A percentile compares a stretch with the other conserved stretches of the same genome.
phyloP scores from a whole-genome alignment of 768 basidiomycete genomes.

The Leucosporidium yakuticum region DNA sequence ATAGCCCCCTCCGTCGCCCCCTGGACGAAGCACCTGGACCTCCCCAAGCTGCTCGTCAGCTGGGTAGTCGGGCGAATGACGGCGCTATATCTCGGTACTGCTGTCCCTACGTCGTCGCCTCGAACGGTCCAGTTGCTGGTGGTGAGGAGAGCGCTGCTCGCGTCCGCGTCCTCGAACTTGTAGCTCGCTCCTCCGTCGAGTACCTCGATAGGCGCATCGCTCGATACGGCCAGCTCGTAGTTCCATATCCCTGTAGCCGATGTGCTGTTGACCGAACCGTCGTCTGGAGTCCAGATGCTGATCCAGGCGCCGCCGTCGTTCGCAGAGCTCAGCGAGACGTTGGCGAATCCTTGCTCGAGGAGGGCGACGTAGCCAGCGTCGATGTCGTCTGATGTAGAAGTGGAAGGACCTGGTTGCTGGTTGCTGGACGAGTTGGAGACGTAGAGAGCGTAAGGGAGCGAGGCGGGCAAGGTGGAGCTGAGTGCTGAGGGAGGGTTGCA shows the following conservation, averaged over 20 bases:
- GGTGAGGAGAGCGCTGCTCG: constrained; percentile 29
- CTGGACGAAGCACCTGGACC: constrained; percentile 31
- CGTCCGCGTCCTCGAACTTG: constrained; percentile 31
- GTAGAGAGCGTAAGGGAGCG: constrained; percentile 16
- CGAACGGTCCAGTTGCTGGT: constrained; percentile 22
- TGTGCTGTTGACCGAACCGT: neutral
- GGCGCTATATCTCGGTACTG: constrained; percentile 10
- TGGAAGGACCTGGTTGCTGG: neutral
- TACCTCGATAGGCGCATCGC: constrained; percentile 8
- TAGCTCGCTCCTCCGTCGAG: constrained; percentile 15
- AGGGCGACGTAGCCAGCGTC: neutral
- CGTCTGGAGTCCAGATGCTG: constrained; percentile 22
- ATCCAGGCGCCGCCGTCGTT: constrained; percentile 18
- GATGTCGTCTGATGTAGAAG: neutral
- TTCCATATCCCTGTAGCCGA: constrained; percentile 8
- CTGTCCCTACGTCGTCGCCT: neutral
- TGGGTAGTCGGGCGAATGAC: constrained; percentile 13
- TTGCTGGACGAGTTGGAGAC: constrained; percentile 8
- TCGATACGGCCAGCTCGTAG: constrained; percentile 32
- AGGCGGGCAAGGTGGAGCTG: constrained; percentile 3
- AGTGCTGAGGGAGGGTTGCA: constrained; percentile 11
- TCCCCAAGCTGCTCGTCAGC: constrained; percentile 1
- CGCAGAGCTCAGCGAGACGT: constrained; percentile 3
- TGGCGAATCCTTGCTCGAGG: constrained; percentile 16
- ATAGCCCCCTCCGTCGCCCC: neutral